Evolutionary conservation across 352 stramenopile genomes (phyloP).

Genomic region (Vaucheria bursata): DNA sequence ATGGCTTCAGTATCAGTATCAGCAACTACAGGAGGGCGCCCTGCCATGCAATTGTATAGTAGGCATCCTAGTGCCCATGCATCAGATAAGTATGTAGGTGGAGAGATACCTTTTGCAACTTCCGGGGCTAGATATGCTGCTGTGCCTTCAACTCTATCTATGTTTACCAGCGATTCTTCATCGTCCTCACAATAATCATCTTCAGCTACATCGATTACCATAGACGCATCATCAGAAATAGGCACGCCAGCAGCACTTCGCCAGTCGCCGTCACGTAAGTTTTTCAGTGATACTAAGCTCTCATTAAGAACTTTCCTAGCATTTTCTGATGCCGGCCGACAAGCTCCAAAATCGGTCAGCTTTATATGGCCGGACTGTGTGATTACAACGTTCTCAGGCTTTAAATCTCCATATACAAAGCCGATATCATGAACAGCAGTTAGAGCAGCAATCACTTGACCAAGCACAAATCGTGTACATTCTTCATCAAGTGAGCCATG

Average conservation of each 20-base stretch:
- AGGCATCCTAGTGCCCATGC: constrained; percentile 53
- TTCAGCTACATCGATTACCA: constrained; percentile 8
- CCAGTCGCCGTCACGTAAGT: constrained; percentile 47
- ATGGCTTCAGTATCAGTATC: constrained; percentile 41
- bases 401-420: constrained; percentile 70
- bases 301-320: constrained; percentile 17
- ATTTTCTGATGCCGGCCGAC: constrained; percentile 55
- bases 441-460: constrained; percentile 64
- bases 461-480: constrained; percentile 61
- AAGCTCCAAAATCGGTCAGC: constrained; percentile 72
- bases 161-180: constrained; percentile 13
- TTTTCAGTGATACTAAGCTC: constrained; percentile 27
- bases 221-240: constrained; percentile 7
- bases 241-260: constrained; percentile 25
- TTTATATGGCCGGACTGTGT: constrained; percentile 71
- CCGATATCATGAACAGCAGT: constrained; percentile 63
- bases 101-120: constrained; percentile 32
- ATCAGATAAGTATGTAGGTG: constrained; percentile 35
- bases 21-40: constrained; percentile 46
- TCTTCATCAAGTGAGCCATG: constrained; percentile 63
- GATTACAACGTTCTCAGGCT: constrained; percentile 76
- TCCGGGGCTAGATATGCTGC: constrained; percentile 52
- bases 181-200: constrained; percentile 10
- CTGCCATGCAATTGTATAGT: constrained; percentile 49
- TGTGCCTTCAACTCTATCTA: constrained; percentile 42